These are phyloP conservation scores for Rhododendron kiyosumense DNA, from an alignment of 148 eudicot genomes.

Conservation along the genomic window DNA sequence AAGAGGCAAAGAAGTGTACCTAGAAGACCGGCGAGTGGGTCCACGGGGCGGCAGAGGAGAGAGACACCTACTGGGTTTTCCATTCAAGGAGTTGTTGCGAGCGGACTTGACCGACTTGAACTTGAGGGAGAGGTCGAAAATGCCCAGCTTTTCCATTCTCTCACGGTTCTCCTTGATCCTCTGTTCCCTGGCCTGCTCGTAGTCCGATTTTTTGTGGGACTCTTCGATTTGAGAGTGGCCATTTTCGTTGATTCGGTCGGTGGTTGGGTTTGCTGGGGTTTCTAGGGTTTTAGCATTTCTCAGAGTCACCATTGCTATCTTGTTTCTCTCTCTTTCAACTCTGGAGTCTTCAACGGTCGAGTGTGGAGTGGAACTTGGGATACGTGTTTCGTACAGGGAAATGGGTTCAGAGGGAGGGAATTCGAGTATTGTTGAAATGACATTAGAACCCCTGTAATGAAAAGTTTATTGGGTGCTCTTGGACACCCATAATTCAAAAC, in stretches of 20 bases:
- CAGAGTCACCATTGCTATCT: conserved; percentile 20
- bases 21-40: conserved; percentile 79
- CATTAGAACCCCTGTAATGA: neutral
- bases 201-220: conserved; percentile 24
- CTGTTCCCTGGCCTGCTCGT: conserved; percentile 63
- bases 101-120: conserved; percentile 46
- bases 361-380: neutral
- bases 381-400: neutral
- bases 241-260: conserved; percentile 8
- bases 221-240: conserved; percentile 7
- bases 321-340: neutral
- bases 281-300: conserved; percentile 13
- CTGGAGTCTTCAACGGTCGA: conserved; percentile 31
- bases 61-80: conserved; percentile 26
- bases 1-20: conserved; percentile 24
- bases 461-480: too few species aligned
- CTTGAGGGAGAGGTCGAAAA: conserved; percentile 65
- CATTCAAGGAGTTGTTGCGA: conserved; percentile 11
- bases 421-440: neutral
- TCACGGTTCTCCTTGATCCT: conserved; percentile 74
- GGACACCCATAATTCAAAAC: too few species aligned
- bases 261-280: conserved; percentile 9
- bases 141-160: conserved; percentile 75
- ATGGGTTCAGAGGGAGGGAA: conserved; percentile 2
- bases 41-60: conserved; percentile 25